A percentile compares a stretch with the other conserved stretches of the same genome.
These are phyloP conservation scores for Lentithecium fluviatile DNA, from an alignment of 495 filamentous ascomycete genomes.

Conservation along the genomic window DNA sequence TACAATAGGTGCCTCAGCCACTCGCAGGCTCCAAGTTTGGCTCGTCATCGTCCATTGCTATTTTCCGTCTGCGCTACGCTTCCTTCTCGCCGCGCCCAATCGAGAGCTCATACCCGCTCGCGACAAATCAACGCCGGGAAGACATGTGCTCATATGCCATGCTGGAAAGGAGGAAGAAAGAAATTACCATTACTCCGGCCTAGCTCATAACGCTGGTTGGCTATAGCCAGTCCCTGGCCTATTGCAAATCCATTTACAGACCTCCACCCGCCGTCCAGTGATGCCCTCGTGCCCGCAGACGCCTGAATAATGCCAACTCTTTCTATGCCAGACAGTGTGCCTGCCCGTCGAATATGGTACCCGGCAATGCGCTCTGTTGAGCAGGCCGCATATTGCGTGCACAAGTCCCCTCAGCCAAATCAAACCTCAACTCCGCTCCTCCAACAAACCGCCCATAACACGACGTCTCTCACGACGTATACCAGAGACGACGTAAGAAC, in stretches of 20 bases:
- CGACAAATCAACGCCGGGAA: neutral
- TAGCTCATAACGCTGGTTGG: slow-evolving; percentile 7
- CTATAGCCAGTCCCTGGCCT: neutral
- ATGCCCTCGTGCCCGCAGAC: neutral
- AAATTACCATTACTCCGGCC: slow-evolving; percentile 33
- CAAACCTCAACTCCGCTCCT: neutral
- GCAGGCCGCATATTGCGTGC: neutral
- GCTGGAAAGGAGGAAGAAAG: slow-evolving; percentile 16
- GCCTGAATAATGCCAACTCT: neutral
- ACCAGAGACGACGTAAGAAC: neutral
- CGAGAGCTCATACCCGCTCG: neutral
- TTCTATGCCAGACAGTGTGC: neutral
- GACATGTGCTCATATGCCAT: neutral
- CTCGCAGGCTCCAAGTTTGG: neutral
- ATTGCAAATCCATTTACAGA: slow-evolving; percentile 1
- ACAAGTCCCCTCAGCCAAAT: neutral
- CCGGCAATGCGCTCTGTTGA: neutral
- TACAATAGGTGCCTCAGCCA: neutral
- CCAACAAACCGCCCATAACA: neutral
- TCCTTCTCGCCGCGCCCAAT: neutral
- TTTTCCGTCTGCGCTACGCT: neutral
- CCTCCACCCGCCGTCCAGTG: slow-evolving; percentile 16
- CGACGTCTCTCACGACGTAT: neutral
- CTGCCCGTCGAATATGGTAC: neutral
- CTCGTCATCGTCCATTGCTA: neutral